Conservation (phyloP, 176 grass and related monocot species). For the Phoenix roebelenii region DNA sequence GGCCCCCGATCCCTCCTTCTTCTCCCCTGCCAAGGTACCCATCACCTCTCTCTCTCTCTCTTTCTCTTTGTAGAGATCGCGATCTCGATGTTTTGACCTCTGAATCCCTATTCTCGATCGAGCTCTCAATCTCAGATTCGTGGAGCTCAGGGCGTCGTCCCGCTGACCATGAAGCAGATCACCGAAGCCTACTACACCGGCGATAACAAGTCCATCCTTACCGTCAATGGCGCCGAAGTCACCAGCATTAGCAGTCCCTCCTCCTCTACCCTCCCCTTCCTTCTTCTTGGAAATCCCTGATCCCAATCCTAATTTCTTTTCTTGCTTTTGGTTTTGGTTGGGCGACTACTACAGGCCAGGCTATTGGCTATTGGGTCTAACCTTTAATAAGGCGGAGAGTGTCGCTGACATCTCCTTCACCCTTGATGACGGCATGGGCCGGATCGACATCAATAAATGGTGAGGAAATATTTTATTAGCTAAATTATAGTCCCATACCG, state of each 20-base stretch:
- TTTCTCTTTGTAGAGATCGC: neutral
- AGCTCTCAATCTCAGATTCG: constrained; percentile 16
- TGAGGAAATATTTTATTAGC: constrained; percentile 13
- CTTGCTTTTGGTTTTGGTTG: constrained; percentile 5
- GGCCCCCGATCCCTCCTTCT: constrained; percentile 3
- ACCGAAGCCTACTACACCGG: constrained; percentile 16
- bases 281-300: neutral
- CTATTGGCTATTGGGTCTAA: constrained; percentile 68
- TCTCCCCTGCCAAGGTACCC: constrained; percentile 48
- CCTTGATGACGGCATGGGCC: constrained; percentile 71
- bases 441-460: constrained; percentile 59
- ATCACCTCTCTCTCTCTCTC: constrained; percentile 5
- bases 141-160: constrained; percentile 14
- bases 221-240: constrained; percentile 21
- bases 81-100: constrained; percentile 12
- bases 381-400: constrained; percentile 38
- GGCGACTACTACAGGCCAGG: constrained; percentile 34
- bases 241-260: neutral
- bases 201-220: constrained; percentile 19
- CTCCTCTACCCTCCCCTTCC: too few relatives aligned
- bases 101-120: constrained; percentile 22
- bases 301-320: neutral
- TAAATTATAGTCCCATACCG: too few relatives aligned
- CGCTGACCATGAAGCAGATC: constrained; percentile 33
- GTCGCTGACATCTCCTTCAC: constrained; percentile 57